Conservation (phyloP, 495 filamentous ascomycete species). For the Annulohypoxylon moriforme region DNA sequence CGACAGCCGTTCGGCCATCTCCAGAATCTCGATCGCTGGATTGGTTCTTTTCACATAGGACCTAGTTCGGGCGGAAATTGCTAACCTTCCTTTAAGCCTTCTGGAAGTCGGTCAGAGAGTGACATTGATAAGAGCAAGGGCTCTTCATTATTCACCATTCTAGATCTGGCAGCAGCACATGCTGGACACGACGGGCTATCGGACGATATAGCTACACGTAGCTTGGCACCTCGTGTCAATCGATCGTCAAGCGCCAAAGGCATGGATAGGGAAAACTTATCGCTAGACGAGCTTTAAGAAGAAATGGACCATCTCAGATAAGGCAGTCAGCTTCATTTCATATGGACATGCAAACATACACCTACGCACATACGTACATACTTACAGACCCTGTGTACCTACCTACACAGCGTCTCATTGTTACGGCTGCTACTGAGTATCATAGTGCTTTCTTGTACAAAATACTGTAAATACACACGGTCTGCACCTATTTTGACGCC, state of each 20-base stretch:
- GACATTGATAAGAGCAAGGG: constrained; percentile 19
- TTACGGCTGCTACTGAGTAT: neutral
- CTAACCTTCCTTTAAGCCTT: constrained; percentile 28
- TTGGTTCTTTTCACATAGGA: constrained; percentile 30
- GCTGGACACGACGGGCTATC: constrained; percentile 23
- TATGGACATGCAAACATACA: neutral
- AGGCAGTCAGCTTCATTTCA: neutral
- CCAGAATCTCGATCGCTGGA: constrained; percentile 34
- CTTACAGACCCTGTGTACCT: neutral
- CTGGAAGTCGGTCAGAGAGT: constrained; percentile 29
- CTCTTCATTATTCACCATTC: constrained; percentile 15
- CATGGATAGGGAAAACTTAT: constrained; percentile 21
- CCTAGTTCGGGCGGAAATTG: constrained; percentile 30
- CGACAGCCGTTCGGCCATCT: constrained; percentile 27
- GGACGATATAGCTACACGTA: constrained; percentile 27
- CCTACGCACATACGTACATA: neutral
- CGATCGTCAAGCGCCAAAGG: constrained; percentile 4
- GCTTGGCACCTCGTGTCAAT: constrained; percentile 37
- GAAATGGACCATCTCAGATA: constrained; percentile 6
- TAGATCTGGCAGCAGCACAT: constrained; percentile 35
- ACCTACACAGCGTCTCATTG: neutral
- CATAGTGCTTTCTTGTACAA: neutral
- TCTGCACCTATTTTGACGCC: neutral
- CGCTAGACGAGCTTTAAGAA: neutral
- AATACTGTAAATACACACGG: neutral